Percentiles rank a stretch among this genome's conserved stretches.
Evolutionary conservation across 345 rosid species (phyloP).

Genomic region (Combretum micranthum): DNA sequence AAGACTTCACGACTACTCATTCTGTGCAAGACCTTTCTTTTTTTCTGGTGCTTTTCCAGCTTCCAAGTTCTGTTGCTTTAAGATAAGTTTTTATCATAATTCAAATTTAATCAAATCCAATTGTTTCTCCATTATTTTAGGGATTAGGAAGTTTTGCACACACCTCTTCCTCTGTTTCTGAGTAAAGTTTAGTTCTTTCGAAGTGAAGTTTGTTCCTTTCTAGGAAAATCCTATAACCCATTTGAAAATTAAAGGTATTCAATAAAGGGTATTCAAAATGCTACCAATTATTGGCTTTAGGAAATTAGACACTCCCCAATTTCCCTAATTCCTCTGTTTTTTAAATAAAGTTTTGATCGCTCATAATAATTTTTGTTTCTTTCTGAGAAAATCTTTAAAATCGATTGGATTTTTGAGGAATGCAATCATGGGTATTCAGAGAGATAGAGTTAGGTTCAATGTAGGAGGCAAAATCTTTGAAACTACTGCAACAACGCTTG

Average conservation of each 20-base stretch:
- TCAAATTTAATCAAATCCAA: not conserved
- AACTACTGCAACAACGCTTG: constrained; percentile 88
- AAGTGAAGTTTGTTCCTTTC: constrained; percentile 14
- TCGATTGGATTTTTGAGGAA: not conserved
- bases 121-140: not conserved
- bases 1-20: no score
- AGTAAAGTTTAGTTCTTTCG: no score
- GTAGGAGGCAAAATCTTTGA: constrained; percentile 90
- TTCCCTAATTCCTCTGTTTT: not conserved
- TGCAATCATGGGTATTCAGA: constrained; percentile 52
- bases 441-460: constrained; percentile 72
- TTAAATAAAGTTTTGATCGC: not conserved
- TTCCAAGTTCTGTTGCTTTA: constrained; percentile 3
- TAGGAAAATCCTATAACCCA: constrained; percentile 2
- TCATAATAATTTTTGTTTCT: not conserved
- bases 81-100: not conserved
- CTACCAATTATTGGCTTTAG: no score
- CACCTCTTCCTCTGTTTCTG: no score
- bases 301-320: no score
- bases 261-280: no score
- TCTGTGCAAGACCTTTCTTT: no score
- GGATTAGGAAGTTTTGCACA: no score
- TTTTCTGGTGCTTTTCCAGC: constrained; percentile 1
- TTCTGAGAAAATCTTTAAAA: not conserved
- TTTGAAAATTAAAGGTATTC: no score